These are phyloP conservation scores for Pseudopyrenochaeta lycopersici DNA, from an alignment of 2,329 filamentous ascomycete species.

Conservation along the genomic window DNA sequence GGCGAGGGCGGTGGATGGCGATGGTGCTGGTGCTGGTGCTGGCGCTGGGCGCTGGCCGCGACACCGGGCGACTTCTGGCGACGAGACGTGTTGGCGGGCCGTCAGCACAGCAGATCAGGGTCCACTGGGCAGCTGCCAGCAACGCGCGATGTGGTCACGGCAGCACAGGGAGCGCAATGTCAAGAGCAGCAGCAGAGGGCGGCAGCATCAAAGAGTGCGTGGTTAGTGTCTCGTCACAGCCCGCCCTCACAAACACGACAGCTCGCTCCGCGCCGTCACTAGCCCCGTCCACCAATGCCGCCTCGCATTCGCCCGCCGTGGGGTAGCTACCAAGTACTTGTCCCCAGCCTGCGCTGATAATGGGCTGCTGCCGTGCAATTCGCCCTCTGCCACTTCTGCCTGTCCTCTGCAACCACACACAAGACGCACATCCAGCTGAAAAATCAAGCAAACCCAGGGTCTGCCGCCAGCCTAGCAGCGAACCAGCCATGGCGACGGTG, in stretches of 20 bases:
- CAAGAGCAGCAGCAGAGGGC: neutral
- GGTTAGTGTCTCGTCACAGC: conserved; percentile 1
- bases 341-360: too few relatives aligned
- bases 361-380: too few relatives aligned
- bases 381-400: too few relatives aligned
- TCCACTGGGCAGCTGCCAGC: conserved; percentile 14
- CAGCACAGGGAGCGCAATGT: conserved; percentile 7
- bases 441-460: neutral
- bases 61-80: conserved; percentile 16
- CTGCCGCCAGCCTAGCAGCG: conserved; percentile 6
- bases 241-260: conserved; percentile 8
- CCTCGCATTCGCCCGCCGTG: conserved; percentile 20
- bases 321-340: conserved; percentile 5
- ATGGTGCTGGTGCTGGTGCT: conserved; percentile 21
- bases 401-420: too few relatives aligned
- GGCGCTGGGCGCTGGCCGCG: conserved; percentile 13
- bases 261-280: conserved; percentile 11
- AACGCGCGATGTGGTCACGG: conserved; percentile 11
- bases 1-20: conserved; percentile 10
- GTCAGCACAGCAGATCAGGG: conserved; percentile 5
- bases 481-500: conserved; percentile 7
- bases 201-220: neutral
- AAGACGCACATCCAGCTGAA: too few relatives aligned
- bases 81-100: conserved; percentile 12
- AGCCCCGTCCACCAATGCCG: conserved; percentile 10